Evolutionary conservation across 2,329 filamentous ascomycete species (phyloP).

Genomic region (Penicillium vulpinum): DNA sequence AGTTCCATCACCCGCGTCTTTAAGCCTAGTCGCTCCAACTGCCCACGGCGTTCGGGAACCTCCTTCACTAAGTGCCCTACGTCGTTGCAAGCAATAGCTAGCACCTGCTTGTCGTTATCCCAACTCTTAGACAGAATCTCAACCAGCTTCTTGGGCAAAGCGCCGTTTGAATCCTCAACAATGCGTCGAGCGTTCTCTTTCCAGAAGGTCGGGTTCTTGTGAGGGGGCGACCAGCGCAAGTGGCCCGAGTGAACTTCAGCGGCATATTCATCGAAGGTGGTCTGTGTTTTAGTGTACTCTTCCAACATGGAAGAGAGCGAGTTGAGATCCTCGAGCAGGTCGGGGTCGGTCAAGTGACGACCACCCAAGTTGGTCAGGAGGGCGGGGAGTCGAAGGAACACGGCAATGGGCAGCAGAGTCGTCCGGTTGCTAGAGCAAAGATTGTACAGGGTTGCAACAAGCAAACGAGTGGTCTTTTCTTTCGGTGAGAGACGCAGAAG

Average conservation of each 20-base stretch:
- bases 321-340: constrained; percentile 52
- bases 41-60: constrained; percentile 76
- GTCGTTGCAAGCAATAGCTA: constrained; percentile 92
- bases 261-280: constrained; percentile 68
- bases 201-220: constrained; percentile 86
- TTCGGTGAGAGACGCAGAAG: constrained; percentile 90
- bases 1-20: constrained; percentile 90
- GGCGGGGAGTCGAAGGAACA: constrained; percentile 76
- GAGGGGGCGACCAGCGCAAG: constrained; percentile 88
- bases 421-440: constrained; percentile 73
- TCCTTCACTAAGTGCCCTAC: constrained; percentile 86
- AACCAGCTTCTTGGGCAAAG: constrained; percentile 75
- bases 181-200: constrained; percentile 86
- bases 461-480: constrained; percentile 92
- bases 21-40: constrained; percentile 79
- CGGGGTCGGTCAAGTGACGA: constrained; percentile 51
- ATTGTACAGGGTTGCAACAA: constrained; percentile 86
- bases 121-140: constrained; percentile 79
- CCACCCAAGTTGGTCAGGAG: constrained; percentile 59
- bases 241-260: constrained; percentile 84
- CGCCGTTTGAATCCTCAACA: constrained; percentile 77
- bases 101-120: constrained; percentile 81
- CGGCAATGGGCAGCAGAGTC: constrained; percentile 74
- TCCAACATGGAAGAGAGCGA: constrained; percentile 68
- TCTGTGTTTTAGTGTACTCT: constrained; percentile 74